A percentile compares a stretch with the other conserved stretches of the same genome.
These are phyloP conservation scores for Boletus rufocinnamomeus DNA, from an alignment of 768 basidiomycete species.

Conservation along the genomic window DNA sequence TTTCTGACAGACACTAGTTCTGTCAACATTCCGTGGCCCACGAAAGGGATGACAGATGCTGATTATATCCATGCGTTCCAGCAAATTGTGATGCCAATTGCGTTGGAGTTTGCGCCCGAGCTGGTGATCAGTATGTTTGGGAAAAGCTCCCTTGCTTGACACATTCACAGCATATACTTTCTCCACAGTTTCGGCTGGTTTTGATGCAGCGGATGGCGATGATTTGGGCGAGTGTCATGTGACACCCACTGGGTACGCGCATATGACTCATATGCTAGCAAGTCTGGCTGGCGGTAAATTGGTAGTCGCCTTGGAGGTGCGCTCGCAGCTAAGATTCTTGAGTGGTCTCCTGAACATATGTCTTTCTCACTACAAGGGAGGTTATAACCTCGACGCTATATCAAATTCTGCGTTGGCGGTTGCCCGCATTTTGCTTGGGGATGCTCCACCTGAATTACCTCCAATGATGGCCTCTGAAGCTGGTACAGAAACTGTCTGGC, in stretches of 20 bases:
- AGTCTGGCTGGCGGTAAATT: slow-evolving; percentile 85
- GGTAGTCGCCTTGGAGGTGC: slow-evolving; percentile 92
- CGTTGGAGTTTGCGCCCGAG: slow-evolving; percentile 94
- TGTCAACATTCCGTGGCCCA: slow-evolving; percentile 96
- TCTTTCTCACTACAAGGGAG: slow-evolving; percentile 59
- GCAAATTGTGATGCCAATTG: slow-evolving; percentile 94
- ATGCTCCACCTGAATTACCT: slow-evolving; percentile 74
- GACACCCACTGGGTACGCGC: slow-evolving; percentile 90
- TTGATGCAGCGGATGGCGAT: slow-evolving; percentile 95
- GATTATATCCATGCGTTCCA: slow-evolving; percentile 98
- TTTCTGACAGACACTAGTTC: slow-evolving; percentile 52
- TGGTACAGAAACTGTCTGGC: slow-evolving; percentile 88
- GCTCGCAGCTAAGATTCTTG: slow-evolving; percentile 10
- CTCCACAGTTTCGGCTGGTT: slow-evolving; percentile 88
- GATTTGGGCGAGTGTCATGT: slow-evolving; percentile 90
- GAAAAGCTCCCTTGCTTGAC: neutral
- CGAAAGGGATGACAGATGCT: slow-evolving; percentile 84
- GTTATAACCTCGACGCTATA: slow-evolving; percentile 91
- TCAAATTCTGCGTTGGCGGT: slow-evolving; percentile 88
- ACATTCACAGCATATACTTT: neutral
- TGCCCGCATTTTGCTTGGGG: slow-evolving; percentile 83
- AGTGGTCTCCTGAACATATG: slow-evolving; percentile 1
- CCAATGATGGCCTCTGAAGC: slow-evolving; percentile 74
- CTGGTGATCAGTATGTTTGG: slow-evolving; percentile 83
- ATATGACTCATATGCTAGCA: slow-evolving; percentile 98